phyloP scores from a whole-genome alignment of 2,329 filamentous ascomycete species.

The Capronia americana region DNA sequence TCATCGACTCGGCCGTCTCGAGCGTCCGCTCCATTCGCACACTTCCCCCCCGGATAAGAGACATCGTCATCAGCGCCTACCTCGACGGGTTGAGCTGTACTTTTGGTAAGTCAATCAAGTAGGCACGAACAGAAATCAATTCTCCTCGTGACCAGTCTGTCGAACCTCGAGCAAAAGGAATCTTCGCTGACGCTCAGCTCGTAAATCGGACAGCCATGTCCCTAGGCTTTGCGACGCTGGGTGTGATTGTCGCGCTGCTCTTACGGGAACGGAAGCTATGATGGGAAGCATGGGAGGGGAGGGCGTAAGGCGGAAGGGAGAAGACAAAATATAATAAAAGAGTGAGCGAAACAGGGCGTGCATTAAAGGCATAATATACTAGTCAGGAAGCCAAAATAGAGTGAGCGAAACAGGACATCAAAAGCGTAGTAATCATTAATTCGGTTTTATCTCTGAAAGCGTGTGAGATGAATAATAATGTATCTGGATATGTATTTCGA shows the following conservation, averaged over 20 bases:
- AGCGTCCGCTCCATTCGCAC: slow-evolving; percentile 21
- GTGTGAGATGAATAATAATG: no score
- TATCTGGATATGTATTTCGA: no score
- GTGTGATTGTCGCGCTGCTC: not conserved
- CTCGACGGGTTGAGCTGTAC: slow-evolving; percentile 26
- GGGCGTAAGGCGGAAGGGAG: not conserved
- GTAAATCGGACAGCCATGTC: not conserved
- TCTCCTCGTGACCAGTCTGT: not conserved
- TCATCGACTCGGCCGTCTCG: slow-evolving; percentile 29
- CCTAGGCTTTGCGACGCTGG: slow-evolving; percentile 10
- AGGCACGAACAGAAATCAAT: not conserved
- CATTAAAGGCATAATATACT: no score
- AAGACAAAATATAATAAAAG: not conserved
- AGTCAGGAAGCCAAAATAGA: no score
- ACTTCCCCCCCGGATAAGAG: slow-evolving; percentile 15
- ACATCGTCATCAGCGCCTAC: slow-evolving; percentile 25
- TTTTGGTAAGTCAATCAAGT: slow-evolving; percentile 20
- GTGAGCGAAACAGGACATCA: no score
- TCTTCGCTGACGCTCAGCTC: not conserved
- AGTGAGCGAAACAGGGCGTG: no score
- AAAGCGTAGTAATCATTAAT: no score
- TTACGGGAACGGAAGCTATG: slow-evolving; percentile 13
- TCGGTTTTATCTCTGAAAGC: no score
- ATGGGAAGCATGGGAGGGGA: not conserved
- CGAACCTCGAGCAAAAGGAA: not conserved